phyloP scores from a whole-genome alignment of 139 green algal genomes.

The Closterium sp. region DNA sequence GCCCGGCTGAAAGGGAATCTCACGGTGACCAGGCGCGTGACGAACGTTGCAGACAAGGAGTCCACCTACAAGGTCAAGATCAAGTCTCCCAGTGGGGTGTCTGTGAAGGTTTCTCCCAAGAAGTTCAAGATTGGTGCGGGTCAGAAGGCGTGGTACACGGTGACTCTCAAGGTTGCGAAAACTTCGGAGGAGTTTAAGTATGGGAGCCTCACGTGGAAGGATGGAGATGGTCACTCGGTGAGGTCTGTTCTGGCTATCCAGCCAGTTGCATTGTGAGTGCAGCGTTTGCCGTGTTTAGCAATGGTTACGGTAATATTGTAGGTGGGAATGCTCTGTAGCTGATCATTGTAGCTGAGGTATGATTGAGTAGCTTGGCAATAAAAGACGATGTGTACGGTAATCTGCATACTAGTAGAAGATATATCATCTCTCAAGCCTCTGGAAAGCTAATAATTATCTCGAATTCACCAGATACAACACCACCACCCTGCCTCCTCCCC shows the following conservation, averaged over 20 bases:
- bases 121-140: background rate
- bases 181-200: background rate
- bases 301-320: too few species aligned
- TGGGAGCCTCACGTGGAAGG: background rate
- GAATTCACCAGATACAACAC: too few species aligned
- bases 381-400: too few species aligned
- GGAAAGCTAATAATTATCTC: too few species aligned
- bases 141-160: background rate
- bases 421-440: too few species aligned
- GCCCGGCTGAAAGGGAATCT: background rate
- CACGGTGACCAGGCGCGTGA: background rate
- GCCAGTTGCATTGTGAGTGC: background rate
- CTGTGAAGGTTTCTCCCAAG: slow-evolving; percentile 17
- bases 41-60: background rate
- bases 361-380: too few species aligned
- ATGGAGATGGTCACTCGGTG: background rate
- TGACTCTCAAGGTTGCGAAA: background rate
- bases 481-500: too few species aligned
- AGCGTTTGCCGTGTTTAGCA: background rate
- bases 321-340: too few species aligned
- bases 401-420: too few species aligned
- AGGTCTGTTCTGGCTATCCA: background rate
- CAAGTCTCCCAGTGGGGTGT: background rate
- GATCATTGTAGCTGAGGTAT: too few species aligned
- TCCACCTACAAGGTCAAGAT: slow-evolving; percentile 5